Percentiles rank a stretch among this genome's conserved stretches.
Conservation (phyloP, 345 rosid genomes). For the Gossypium thurberi region DNA sequence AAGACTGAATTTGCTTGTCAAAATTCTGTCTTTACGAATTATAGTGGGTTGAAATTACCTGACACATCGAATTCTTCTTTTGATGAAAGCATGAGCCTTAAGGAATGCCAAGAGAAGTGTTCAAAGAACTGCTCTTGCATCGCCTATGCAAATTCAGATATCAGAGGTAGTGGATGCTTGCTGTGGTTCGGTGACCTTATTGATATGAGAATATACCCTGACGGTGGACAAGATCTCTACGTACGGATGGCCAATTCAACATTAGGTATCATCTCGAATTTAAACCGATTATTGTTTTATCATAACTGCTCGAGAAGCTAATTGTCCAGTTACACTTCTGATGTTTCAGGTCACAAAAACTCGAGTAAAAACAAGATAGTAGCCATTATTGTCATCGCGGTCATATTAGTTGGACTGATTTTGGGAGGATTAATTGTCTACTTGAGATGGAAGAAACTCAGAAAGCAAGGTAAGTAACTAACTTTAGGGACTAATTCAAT, state of each 20-base stretch:
- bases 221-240: conserved; percentile 13
- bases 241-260: conserved; percentile 14
- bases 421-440: background rate
- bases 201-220: conserved; percentile 23
- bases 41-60: conserved; percentile 32
- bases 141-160: conserved; percentile 37
- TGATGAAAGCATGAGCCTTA: conserved; percentile 17
- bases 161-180: conserved; percentile 44
- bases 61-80: conserved; percentile 24
- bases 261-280: conserved; percentile 4
- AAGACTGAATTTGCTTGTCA: background rate
- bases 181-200: conserved; percentile 39
- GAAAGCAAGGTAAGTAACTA: conserved; percentile 18
- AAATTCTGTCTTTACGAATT: background rate
- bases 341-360: background rate
- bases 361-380: background rate
- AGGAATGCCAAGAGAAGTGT: conserved; percentile 31
- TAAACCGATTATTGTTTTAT: background rate
- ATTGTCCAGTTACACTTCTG: background rate
- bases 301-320: background rate
- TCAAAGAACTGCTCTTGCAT: conserved; percentile 40
- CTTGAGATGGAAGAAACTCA: background rate
- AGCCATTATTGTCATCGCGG: background rate
- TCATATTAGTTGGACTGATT: background rate
- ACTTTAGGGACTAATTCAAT: background rate